Evolutionary conservation across 1,284 basidiomycete genomes (phyloP).

Genomic region (Xanthoconium separans): DNA sequence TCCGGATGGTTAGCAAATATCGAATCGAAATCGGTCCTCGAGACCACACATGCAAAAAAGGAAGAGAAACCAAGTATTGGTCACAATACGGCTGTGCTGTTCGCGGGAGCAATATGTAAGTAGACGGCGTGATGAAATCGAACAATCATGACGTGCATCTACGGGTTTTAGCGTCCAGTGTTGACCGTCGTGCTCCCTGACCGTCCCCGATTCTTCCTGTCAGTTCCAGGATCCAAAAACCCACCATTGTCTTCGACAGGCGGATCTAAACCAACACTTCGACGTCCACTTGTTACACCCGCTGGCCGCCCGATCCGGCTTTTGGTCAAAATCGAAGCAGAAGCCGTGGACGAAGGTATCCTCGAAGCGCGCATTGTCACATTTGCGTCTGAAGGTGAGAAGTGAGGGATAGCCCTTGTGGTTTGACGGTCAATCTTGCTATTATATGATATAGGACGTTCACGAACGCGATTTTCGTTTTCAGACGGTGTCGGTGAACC

Average conservation of each 20-base stretch:
- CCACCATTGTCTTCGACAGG: conserved; percentile 30
- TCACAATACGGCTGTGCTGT: conserved; percentile 16
- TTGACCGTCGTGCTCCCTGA: conserved; percentile 35
- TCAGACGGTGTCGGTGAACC: conserved; percentile 34
- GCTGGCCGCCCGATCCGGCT: conserved; percentile 67
- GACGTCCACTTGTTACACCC: conserved; percentile 42
- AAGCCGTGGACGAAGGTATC: conserved; percentile 38
- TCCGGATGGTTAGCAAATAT: conserved; percentile 11
- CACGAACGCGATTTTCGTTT: conserved; percentile 30
- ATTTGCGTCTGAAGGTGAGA: conserved; percentile 45
- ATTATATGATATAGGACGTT: conserved; percentile 39
- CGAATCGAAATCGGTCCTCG: conserved; percentile 18
- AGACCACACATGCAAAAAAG: conserved; percentile 19
- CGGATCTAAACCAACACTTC: conserved; percentile 39
- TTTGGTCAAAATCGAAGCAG: conserved; percentile 41
- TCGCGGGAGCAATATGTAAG: conserved; percentile 10
- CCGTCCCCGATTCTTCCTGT: conserved; percentile 28
- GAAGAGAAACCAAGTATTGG: conserved; percentile 8
- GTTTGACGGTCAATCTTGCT: conserved; percentile 33
- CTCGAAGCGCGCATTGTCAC: conserved; percentile 51
- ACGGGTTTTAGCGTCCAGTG: conserved; percentile 20
- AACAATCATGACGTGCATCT: conserved; percentile 13
- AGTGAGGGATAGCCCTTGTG: conserved; percentile 40
- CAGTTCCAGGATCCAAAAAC: conserved; percentile 19
- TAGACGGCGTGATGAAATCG: conserved; percentile 7